phyloP scores from a whole-genome alignment of 2,329 filamentous ascomycete species.

The Fonsecaea multimorphosa region DNA sequence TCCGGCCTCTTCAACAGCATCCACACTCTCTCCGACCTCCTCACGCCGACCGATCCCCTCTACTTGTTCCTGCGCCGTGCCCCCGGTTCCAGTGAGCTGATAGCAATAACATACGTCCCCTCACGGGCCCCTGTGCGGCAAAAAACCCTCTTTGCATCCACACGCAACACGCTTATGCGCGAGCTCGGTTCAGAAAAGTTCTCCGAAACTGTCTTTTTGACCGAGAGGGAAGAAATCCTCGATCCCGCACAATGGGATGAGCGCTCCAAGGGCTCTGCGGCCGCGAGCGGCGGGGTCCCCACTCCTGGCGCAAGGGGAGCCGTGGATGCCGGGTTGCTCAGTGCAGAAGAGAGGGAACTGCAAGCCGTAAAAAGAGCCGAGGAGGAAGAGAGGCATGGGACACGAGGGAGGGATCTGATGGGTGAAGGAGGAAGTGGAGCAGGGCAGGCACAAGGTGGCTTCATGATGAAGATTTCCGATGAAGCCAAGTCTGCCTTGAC shows the following conservation, averaged over 20 bases:
- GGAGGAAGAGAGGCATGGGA: conserved; percentile 62
- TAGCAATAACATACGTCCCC: conserved; percentile 68
- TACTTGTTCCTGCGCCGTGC: conserved; percentile 64
- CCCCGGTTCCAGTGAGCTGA: conserved; percentile 40
- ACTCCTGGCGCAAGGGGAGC: background rate
- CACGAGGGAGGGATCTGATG: conserved; percentile 54
- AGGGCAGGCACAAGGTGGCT: conserved; percentile 44
- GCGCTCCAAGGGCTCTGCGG: conserved; percentile 47
- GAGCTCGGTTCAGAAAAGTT: conserved; percentile 69
- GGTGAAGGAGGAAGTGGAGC: conserved; percentile 51
- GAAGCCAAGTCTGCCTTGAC: conserved; percentile 60
- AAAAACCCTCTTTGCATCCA: conserved; percentile 71
- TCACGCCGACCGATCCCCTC: conserved; percentile 62
- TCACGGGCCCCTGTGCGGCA: conserved; percentile 67
- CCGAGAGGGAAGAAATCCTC: conserved; percentile 63
- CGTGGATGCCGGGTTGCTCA: conserved; percentile 61
- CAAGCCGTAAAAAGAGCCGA: conserved; percentile 65
- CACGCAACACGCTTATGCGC: conserved; percentile 64
- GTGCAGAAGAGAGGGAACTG: conserved; percentile 64
- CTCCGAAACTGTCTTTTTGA: conserved; percentile 62
- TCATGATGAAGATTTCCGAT: conserved; percentile 61
- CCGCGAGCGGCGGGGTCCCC: conserved; percentile 34
- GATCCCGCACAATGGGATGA: conserved; percentile 61
- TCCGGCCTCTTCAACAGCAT: conserved; percentile 59
- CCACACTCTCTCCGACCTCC: conserved; percentile 55